Base-by-base conservation (phyloP, 306 rosid genomes). In the Rosa lucieae region DNA sequence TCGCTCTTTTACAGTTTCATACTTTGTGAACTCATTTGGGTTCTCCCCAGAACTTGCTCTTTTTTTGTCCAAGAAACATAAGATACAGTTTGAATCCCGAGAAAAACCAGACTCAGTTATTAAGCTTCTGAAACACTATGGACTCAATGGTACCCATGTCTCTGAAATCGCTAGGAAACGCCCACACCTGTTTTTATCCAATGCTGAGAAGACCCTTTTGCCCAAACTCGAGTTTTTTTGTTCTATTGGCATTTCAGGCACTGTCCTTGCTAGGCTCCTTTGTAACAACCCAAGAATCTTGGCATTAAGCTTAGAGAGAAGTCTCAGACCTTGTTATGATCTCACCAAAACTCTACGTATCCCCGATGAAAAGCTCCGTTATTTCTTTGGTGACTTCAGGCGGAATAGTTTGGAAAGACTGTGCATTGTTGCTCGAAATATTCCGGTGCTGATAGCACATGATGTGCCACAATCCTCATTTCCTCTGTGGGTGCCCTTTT, bases 141-240 rank as follows among this genome's bases (percentile, higher is more conserved):
- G 71, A 10, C 26, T 74, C 71, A 14, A 14, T 42, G 43, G 75
- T 26, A 8, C 75, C 20, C 76, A 80, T 3, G 2, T 75, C 11
- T 68, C 39, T 5, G 2, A n/a, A 2, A 2, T 44, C 0, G 35
- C 1, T 13, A 14, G 2, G 35, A 26, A 21, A 8, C 32, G 10
- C 12, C 85, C 82, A 4, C 0, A 0, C 10, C 18, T 82, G 23
- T 74, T 82, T 2, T 10, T 53, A 23, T 59, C 0, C 11, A 32
- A 77, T 3, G 56, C 81, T 66, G 74, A 72, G 58, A 40, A 73
- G 39, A 77, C 23, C 53, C 59, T 82, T 63, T 3, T 53, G 10
- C 85, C 75, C 23, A 82, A 82, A 37, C 73, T 82, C 29, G 51
- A 82, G 56, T 77, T 82, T 77, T 39, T 82, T 10, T 3, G 29